Percentiles rank a stretch among this genome's conserved stretches.
These are phyloP conservation scores for Coemansia erecta DNA, from an alignment of 192 early-diverging fungal species.

Conservation along the genomic window DNA sequence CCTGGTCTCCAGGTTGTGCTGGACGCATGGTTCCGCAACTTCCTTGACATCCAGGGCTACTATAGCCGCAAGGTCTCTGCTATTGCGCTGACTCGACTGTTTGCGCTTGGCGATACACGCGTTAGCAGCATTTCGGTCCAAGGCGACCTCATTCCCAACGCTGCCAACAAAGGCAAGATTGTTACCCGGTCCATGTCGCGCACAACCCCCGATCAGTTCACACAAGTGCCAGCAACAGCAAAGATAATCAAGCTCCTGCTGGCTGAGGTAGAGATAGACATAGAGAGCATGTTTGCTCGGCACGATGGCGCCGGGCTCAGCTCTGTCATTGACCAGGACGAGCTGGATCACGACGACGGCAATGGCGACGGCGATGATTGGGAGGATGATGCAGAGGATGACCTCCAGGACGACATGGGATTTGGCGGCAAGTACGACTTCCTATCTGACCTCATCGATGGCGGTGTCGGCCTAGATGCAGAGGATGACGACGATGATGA, in stretches of 20 bases:
- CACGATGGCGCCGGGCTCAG: constrained; percentile 55
- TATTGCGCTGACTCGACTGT: constrained; percentile 74
- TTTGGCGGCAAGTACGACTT: constrained; percentile 26
- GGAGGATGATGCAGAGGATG: constrained; percentile 55
- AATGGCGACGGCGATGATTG: constrained; percentile 57
- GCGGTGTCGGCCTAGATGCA: constrained; percentile 14
- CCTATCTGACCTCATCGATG: constrained; percentile 21
- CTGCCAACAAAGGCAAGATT: constrained; percentile 47
- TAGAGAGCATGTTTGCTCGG: constrained; percentile 60
- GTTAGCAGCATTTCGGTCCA: constrained; percentile 67
- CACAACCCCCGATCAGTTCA: constrained; percentile 68
- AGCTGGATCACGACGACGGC: constrained; percentile 55
- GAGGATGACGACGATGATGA: constrained; percentile 31
- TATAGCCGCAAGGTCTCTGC: constrained; percentile 78
- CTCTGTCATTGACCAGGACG: constrained; percentile 56
- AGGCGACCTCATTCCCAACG: constrained; percentile 70
- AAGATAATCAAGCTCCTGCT: constrained; percentile 87
- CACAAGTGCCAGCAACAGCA: constrained; percentile 69
- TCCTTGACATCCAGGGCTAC: constrained; percentile 76
- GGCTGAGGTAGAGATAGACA: constrained; percentile 72
- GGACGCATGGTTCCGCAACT: constrained; percentile 79
- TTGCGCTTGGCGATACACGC: constrained; percentile 63
- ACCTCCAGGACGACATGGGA: constrained; percentile 6
- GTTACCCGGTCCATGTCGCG: constrained; percentile 60
- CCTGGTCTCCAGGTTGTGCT: constrained; percentile 78